phyloP scores from a whole-genome alignment of 2,329 filamentous ascomycete species.

The Pestalotiopsis sp. region DNA sequence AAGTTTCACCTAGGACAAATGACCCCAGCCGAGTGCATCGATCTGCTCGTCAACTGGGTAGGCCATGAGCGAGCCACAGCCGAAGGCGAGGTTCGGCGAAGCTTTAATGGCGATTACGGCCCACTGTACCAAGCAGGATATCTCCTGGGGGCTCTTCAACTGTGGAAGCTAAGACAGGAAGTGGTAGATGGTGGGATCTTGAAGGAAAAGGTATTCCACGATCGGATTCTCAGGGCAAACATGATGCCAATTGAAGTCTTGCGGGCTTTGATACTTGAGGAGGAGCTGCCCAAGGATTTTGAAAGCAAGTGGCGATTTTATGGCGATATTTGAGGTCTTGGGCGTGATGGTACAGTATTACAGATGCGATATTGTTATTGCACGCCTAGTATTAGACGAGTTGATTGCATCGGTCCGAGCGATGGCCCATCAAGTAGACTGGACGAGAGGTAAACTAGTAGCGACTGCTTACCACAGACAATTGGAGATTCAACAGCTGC shows the following conservation, averaged over 20 bases:
- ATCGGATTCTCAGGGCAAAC: constrained; percentile 51
- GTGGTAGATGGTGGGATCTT: constrained; percentile 39
- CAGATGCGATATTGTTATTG: no score
- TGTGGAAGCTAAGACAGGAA: constrained; percentile 53
- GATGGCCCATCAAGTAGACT: no score
- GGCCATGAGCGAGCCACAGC: constrained; percentile 62
- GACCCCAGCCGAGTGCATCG: constrained; percentile 56
- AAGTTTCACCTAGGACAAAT: constrained; percentile 60
- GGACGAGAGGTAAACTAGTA: no score
- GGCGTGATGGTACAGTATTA: no score
- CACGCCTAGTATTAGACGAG: no score
- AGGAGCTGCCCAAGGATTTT: constrained; percentile 44
- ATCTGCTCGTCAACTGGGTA: constrained; percentile 57
- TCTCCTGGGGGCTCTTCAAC: constrained; percentile 60
- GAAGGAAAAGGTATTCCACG: constrained; percentile 58
- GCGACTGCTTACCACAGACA: no score
- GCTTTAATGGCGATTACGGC: constrained; percentile 56
- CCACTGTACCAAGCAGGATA: constrained; percentile 64
- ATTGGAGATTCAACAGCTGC: no score
- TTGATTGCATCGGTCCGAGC: no score
- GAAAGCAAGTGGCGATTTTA: constrained; percentile 55
- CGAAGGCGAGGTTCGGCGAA: constrained; percentile 61
- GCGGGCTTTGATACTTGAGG: constrained; percentile 47
- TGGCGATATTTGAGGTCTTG: constrained; percentile 19
- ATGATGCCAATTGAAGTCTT: constrained; percentile 58